Conservation (phyloP, 805 yeast genomes). For the Clavispora vitiphila region DNA sequence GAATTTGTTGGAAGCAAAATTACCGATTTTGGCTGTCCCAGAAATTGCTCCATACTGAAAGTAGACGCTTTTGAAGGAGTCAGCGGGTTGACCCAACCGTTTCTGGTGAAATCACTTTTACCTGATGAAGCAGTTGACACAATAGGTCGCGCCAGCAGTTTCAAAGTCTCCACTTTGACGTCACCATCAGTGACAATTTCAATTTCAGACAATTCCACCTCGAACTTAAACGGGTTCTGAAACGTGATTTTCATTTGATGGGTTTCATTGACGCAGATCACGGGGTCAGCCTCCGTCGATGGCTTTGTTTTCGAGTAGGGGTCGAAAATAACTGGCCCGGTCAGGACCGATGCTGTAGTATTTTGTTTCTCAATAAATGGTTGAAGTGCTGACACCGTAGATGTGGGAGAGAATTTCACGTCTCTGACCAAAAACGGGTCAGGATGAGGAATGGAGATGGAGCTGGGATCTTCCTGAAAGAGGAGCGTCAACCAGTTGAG, state of each 20-base stretch:
- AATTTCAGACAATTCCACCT: constrained; percentile 53
- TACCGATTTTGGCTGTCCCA: constrained; percentile 4
- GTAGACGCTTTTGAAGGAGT: background rate
- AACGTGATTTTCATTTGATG: constrained; percentile 52
- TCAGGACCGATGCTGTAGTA: constrained; percentile 2
- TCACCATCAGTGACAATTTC: constrained; percentile 31
- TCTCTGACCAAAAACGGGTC: constrained; percentile 64
- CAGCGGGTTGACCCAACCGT: background rate
- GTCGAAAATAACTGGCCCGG: constrained; percentile 36
- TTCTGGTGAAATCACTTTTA: background rate
- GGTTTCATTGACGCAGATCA: constrained; percentile 44
- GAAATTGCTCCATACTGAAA: background rate
- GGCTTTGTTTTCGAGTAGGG: constrained; percentile 36
- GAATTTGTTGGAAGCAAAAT: constrained; percentile 24
- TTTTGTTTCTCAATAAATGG: constrained; percentile 1
- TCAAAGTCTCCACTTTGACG: constrained; percentile 26
- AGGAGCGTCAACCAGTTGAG: constrained; percentile 19
- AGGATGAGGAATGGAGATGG: constrained; percentile 51
- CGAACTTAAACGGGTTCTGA: constrained; percentile 80
- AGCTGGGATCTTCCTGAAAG: constrained; percentile 20
- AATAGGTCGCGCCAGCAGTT: constrained; percentile 1
- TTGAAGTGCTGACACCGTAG: background rate
- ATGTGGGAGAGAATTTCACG: constrained; percentile 29
- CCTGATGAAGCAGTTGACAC: background rate
- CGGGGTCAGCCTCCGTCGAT: constrained; percentile 31